Base-by-base conservation (phyloP, 2,329 filamentous ascomycete genomes). In the Colletotrichum spaethianum region DNA sequence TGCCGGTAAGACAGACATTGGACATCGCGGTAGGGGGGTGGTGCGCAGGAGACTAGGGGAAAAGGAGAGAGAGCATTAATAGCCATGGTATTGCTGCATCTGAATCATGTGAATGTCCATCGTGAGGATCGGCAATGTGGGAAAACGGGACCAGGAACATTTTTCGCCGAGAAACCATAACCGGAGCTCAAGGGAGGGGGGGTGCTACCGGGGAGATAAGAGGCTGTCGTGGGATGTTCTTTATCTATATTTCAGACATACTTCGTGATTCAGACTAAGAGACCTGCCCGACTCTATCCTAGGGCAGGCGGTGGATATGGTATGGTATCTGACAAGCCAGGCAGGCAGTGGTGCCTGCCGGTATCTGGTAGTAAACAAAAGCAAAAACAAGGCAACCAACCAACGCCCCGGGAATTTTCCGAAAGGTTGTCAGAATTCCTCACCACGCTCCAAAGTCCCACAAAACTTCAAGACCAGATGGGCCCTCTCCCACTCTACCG, bases 401-500 rank as follows among this genome's bases (percentile, higher is more conserved):
- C 56, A 65, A 73, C 69, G 60, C 62, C 65, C 38, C 57, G 9
- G n/a, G 23, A 36, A 42, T 40, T 64, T 69, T 62, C 38, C 26
- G 26, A 40, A 65, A 71, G 23, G 46, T 36, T 63, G 33, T 62
- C 53, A 48, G 68, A 65, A 70, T 63, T 66, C 64, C 53, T 48
- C 46, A 18, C 31, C 50, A 36, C 31, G 26, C 64, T 61, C 23
- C 42, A 46, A 33, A 63, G 59, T 64, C 56, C 68, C 56, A 42
- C 68, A 64, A 70, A 70, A 48, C 38, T 53, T 16, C 18, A 55
- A 36, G 31, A 55, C 52, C 1, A 9, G 28, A 33, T 36, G 57
- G 52, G 48, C 56, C 8, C 23, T 18, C 63, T 36, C 55, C 33
- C 46, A 50, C 36, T 46, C n/a, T 44, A 14, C 31, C 50, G 26